These are phyloP conservation scores for Blastobotrys elegans DNA, from an alignment of 1,139 yeast genomes.

Conservation along the genomic window DNA sequence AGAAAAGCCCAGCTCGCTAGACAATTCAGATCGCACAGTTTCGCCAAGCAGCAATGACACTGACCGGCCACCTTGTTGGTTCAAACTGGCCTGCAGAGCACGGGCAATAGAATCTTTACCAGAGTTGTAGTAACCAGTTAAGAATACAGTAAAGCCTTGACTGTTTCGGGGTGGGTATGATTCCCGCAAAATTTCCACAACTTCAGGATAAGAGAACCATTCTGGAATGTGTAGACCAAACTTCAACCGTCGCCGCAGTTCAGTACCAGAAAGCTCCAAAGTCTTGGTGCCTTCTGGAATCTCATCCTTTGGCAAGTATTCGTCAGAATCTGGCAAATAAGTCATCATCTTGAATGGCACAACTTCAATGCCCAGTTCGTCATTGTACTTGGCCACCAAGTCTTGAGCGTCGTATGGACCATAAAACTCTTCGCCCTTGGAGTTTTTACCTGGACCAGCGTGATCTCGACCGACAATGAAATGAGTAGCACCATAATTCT, in stretches of 20 bases:
- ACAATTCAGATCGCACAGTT: constrained; percentile 43
- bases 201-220: constrained; percentile 98
- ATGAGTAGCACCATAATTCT: constrained; percentile 95
- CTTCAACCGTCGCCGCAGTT: constrained; percentile 79
- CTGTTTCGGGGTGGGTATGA: constrained; percentile 86
- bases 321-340: constrained; percentile 89
- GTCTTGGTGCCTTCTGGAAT: constrained; percentile 78
- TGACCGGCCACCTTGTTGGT: constrained; percentile 87
- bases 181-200: constrained; percentile 83
- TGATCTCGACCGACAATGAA: constrained; percentile 98
- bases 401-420: constrained; percentile 98
- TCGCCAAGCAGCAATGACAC: constrained; percentile 61
- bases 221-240: constrained; percentile 87
- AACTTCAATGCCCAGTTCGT: constrained; percentile 79
- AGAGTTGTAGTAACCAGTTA: constrained; percentile 54
- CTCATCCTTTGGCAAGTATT: constrained; percentile 92
- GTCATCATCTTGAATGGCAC: constrained; percentile 98
- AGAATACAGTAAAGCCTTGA: constrained; percentile 78
- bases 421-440: constrained; percentile 88
- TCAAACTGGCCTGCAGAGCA: constrained; percentile 84
- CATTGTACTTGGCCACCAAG: constrained; percentile 66
- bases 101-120: constrained; percentile 64
- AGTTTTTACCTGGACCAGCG: constrained; percentile 95
- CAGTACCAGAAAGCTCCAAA: constrained; percentile 91
- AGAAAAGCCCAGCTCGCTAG: constrained; percentile 40